Evolutionary conservation across 257 asterid species (phyloP), one percentile per base, ranked within the genome.

Genomic region (Solanum acaule): DNA sequence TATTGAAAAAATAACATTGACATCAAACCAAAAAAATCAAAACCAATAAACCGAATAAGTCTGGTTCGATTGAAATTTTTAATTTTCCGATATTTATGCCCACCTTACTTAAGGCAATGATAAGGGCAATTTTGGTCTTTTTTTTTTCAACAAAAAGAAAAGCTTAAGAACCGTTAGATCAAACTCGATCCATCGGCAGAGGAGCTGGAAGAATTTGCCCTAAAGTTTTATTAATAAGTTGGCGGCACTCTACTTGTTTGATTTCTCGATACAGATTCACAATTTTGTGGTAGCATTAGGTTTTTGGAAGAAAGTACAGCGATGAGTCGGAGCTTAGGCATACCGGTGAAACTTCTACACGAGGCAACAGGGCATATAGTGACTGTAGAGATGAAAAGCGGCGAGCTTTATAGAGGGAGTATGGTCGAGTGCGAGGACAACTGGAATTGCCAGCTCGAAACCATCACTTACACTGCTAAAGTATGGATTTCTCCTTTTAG

Each of bases 281-380:
- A 15, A 46, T 42, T 44, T 18, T 25, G 37, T 16, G 35, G 38
- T n/a, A 29, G 92, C 88, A 61, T 75, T 90, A 87, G 76, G 92
- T 56, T 88, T 81, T 88, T 88, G 52, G 22, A 79, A 46, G 52
- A 40, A 9, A 35, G 2, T 49, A 31, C 0, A 13, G 25, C 15
- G n/a, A 97, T 97, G 99, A 96, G 98, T 91, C 95, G 98, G 89
- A 96, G 98, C 92, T 93, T 96, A 85, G 98, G 98, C 27, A 95
- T 97, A 75, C 99, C 99, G 92, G 98, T 97, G 94, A 97, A 97
- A 95, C 96, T 97, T 90, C 95, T 97, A 76, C 98, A 97, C 92
- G 99, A 97, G 89, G 98, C 99, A 87, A 93, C 98, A 23, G 98
- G 98, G 9, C 98, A 97, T 90, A 88, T 96, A 22, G 99, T 97